Evolutionary conservation across 495 filamentous ascomycete species (phyloP).

Genomic region (Aspergillus sclerotiicarbonarius): DNA sequence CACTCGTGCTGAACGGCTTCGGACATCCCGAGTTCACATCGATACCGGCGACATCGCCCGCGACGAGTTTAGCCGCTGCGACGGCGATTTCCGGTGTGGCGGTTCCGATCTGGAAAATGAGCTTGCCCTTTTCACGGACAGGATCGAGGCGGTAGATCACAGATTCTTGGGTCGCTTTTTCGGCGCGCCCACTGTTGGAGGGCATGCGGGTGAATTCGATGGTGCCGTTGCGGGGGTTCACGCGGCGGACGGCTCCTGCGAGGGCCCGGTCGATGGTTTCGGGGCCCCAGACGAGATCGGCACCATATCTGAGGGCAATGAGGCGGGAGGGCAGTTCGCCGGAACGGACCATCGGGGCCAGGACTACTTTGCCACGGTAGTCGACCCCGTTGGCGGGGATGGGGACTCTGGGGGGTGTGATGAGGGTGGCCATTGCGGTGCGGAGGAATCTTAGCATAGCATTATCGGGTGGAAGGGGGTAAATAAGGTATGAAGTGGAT

Average conservation of each 20-base stretch:
- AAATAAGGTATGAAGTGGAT: not conserved
- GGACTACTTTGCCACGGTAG: slow-evolving; percentile 87
- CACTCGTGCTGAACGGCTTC: slow-evolving; percentile 87
- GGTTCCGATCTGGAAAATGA: slow-evolving; percentile 92
- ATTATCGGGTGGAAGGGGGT: slow-evolving; percentile 20
- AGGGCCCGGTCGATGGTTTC: slow-evolving; percentile 90
- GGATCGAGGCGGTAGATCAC: slow-evolving; percentile 85
- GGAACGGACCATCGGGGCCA: slow-evolving; percentile 95
- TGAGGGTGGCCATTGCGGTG: slow-evolving; percentile 60
- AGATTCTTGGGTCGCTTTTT: slow-evolving; percentile 56
- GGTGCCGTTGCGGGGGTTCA: slow-evolving; percentile 69
- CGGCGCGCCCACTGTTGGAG: slow-evolving; percentile 58
- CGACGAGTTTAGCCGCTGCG: slow-evolving; percentile 76
- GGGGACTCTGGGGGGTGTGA: slow-evolving; percentile 59
- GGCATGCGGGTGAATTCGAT: slow-evolving; percentile 80
- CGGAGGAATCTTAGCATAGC: slow-evolving; percentile 46
- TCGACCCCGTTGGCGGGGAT: slow-evolving; percentile 89
- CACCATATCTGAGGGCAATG: slow-evolving; percentile 86
- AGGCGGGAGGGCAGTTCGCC: slow-evolving; percentile 91
- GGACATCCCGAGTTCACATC: slow-evolving; percentile 97
- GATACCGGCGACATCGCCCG: slow-evolving; percentile 83
- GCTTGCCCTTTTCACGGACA: slow-evolving; percentile 61
- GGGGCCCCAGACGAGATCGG: slow-evolving; percentile 95
- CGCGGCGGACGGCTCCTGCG: slow-evolving; percentile 75
- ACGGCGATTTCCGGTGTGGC: slow-evolving; percentile 78